phyloP scores from a whole-genome alignment of 176 grass and related monocot species.

The Tillandsia leiboldiana region DNA sequence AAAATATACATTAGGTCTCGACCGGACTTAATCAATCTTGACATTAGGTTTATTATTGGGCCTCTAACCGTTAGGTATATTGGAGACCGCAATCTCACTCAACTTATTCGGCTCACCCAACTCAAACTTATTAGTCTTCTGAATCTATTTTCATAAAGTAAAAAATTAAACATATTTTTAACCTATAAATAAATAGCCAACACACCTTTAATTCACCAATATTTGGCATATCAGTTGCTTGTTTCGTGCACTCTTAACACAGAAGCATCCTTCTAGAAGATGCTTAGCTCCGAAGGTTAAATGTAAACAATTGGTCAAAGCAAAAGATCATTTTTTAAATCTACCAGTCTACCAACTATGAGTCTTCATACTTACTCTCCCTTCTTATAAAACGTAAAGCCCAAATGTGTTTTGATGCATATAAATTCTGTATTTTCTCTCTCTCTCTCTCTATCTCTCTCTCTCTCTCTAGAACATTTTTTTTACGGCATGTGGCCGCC shows the following conservation, averaged over 20 bases:
- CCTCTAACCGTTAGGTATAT: too few species aligned
- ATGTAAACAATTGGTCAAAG: neutral
- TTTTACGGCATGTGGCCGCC: neutral
- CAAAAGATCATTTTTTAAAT: neutral
- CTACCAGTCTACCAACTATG: neutral
- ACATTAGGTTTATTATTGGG: too few species aligned
- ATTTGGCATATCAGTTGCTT: neutral
- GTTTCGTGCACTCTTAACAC: neutral
- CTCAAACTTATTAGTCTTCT: too few species aligned
- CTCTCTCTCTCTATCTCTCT: neutral
- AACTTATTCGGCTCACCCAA: too few species aligned
- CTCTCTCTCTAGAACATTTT: neutral
- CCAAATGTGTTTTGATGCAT: neutral
- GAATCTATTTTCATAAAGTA: too few species aligned
- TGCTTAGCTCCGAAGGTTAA: neutral
- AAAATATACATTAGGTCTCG: too few species aligned
- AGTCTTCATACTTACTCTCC: neutral
- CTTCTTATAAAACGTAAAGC: neutral
- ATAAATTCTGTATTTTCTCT: neutral
- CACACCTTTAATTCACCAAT: too few species aligned
- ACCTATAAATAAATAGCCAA: too few species aligned
- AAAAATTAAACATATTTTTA: too few species aligned
- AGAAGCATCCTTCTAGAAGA: neutral
- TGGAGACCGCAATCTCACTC: too few species aligned
- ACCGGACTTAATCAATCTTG: too few species aligned